These are phyloP conservation scores for Xerocomellus chrysenteron DNA, from an alignment of 768 basidiomycete genomes.

Conservation along the genomic window DNA sequence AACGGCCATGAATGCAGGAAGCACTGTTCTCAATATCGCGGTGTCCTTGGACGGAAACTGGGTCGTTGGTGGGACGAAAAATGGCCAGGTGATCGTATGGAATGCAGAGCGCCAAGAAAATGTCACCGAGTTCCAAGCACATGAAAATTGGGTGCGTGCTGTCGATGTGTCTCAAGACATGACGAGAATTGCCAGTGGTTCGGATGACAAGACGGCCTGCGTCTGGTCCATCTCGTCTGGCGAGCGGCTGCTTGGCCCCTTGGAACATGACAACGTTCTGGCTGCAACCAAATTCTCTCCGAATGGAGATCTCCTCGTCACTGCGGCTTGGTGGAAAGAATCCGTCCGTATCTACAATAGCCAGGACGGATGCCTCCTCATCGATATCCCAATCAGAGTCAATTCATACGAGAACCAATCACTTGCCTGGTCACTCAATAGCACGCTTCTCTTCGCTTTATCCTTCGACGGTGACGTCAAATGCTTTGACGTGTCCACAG, in stretches of 20 bases:
- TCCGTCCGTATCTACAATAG: conserved; percentile 12
- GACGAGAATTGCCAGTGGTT: conserved; percentile 8
- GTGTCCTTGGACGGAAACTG: conserved; percentile 7
- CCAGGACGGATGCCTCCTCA: conserved; percentile 2
- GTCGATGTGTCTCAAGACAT: conserved; percentile 17
- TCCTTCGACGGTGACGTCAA: conserved; percentile 11
- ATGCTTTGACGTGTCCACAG: conserved; percentile 1
- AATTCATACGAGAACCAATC: conserved; percentile 11
- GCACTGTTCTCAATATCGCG: conserved; percentile 3
- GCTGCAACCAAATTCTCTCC: conserved; percentile 15
- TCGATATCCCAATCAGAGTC: conserved; percentile 8
- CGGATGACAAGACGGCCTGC: conserved; percentile 11
- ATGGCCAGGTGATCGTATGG: conserved; percentile 12
- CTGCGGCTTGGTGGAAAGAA: conserved; percentile 14
- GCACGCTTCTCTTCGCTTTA: conserved; percentile 3
- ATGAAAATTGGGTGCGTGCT: conserved; percentile 11
- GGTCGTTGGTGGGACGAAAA: conserved; percentile 6
- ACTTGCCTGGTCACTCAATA: conserved; percentile 5
- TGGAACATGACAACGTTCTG: conserved; percentile 6
- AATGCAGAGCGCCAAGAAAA: conserved; percentile 2
- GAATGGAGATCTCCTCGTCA: conserved; percentile 7
- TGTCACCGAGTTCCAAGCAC: conserved; percentile 6
- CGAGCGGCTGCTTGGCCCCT: conserved; percentile 7
- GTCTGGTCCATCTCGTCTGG: conserved; percentile 10
- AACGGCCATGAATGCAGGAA: conserved; percentile 4